Base-by-base conservation (phyloP, 2,329 filamentous ascomycete species). In the Colletotrichum chlorophyti region DNA sequence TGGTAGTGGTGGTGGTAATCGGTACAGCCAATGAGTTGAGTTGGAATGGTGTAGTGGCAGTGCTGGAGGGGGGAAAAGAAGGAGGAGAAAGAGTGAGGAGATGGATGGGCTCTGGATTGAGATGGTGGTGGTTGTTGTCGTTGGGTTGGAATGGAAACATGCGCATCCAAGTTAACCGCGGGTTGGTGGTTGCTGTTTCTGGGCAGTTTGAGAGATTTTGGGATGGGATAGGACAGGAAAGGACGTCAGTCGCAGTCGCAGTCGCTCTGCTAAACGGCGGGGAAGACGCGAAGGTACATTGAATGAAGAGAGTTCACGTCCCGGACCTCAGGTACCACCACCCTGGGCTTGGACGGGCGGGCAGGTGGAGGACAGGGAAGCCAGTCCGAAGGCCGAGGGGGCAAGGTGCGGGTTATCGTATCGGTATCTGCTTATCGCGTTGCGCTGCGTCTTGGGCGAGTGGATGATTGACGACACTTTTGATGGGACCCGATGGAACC, bases 1-100 rank as follows among this genome's bases (percentile, higher is more conserved):
- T n/a, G n/a, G n/a, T n/a, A n/a, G n/a, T n/a, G n/a, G n/a, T n/a
- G n/a, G n/a, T n/a, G n/a, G n/a, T n/a, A n/a, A n/a, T n/a, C n/a
- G n/a, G n/a, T n/a, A n/a, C n/a, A n/a, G n/a, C n/a, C 68, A 67
- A 79, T 79, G 64, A 58, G 17, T 31, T 67, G 58, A 51, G 46
- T 57, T 41, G 42, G 40, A 31, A 32, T 52, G 40, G 32, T 40
- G 34, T 53, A 47, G 49, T 47, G 54, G 54, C 54, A 58, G 54
- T 48, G 50, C 50, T 48, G 27, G n/a, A n/a, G n/a, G n/a, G n/a
- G n/a, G n/a, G n/a, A n/a, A n/a, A n/a, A n/a, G n/a, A n/a, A n/a
- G n/a, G n/a, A n/a, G n/a, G n/a, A n/a, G n/a, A n/a, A n/a, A n/a
- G n/a, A n/a, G n/a, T n/a, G n/a, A n/a, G n/a, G n/a, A n/a, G n/a